Evolutionary conservation across 2,329 filamentous ascomycete genomes (phyloP), one percentile per base, ranked within the genome.

Genomic region (Harringtonia lauricola): DNA sequence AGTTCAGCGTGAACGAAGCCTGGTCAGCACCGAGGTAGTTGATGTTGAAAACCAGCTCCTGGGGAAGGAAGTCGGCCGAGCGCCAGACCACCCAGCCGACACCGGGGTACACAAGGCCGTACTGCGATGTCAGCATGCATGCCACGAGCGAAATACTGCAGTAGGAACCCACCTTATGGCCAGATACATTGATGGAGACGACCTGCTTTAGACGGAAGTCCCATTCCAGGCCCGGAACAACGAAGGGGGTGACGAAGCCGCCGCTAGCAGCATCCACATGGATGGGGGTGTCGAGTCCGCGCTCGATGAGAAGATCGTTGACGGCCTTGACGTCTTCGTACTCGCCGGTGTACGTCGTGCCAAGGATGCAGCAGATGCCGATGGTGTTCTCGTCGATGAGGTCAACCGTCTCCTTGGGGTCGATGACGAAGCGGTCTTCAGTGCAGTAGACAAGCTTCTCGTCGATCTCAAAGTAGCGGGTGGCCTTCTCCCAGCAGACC

Each of bases 11-110:
- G 67, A 95, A 95, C 3, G 87, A 95, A 2, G 88, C 83, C 62
- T 96, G 90, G 59, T 95, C 87, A 12, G 90, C 89, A 40, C 90
- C 90, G 7, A 95, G 82, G 66, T 96, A 96, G 74, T 95, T 95
- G 75, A 96, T 95, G 73, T 95, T 95, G 77, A 96, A 96, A 55
- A 96, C 87, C 19, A 95, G 80, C 57, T 95, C 89, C 59, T 90
- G 74, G 8, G 90, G 90, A 3, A 95, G 74, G 64, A 73, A 92
- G 61, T 92, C 82, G 41, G 86, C 76, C 33, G 79, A 76, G 39
- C 89, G 79, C 88, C 89, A 95, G 52, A 95, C 71, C 12, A 90
- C 80, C 90, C 90, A 96, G 46, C 90, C 90, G 14, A 96, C 86
- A 61, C 90, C 89, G 1, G 89, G 89, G 59, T 95, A 95, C 40